Evolutionary conservation across 2,329 filamentous ascomycete genomes (phyloP).

Genomic region (Metarhizium robertsii): DNA sequence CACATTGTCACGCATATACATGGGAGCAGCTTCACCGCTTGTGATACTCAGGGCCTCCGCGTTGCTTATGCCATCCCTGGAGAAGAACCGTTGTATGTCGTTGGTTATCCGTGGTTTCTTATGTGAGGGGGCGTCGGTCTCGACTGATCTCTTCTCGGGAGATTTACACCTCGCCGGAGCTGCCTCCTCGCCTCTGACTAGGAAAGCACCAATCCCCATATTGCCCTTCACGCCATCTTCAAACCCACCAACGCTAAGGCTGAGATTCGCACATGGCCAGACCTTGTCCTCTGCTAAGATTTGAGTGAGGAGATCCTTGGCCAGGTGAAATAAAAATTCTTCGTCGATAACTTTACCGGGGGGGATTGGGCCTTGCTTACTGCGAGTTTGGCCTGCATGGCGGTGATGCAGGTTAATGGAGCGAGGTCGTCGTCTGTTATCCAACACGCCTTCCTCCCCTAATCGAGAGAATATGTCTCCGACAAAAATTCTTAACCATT

Average conservation of each 20-base stretch:
- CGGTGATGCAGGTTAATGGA: slow-evolving; percentile 80
- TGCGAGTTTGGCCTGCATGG: slow-evolving; percentile 62
- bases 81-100: slow-evolving; percentile 51
- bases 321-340: slow-evolving; percentile 60
- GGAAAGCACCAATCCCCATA: slow-evolving; percentile 74
- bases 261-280: slow-evolving; percentile 90
- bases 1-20: neutral
- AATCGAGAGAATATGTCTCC: slow-evolving; percentile 86
- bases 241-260: slow-evolving; percentile 81
- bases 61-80: slow-evolving; percentile 17
- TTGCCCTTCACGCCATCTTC: slow-evolving; percentile 81
- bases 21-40: neutral
- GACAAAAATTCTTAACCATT: slow-evolving; percentile 85
- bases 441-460: slow-evolving; percentile 81
- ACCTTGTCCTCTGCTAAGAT: slow-evolving; percentile 67
- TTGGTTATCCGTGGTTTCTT: slow-evolving; percentile 30
- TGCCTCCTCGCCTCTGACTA: slow-evolving; percentile 66
- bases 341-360: slow-evolving; percentile 67
- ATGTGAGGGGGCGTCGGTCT: slow-evolving; percentile 9
- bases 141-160: slow-evolving; percentile 1
- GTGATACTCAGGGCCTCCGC: neutral
- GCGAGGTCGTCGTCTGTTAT: slow-evolving; percentile 78
- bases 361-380: slow-evolving; percentile 68
- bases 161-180: slow-evolving; percentile 23
- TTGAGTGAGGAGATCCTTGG: slow-evolving; percentile 67